Base-by-base conservation (phyloP, 2,329 filamentous ascomycete species). In the Sordariomycetes sp. region DNA sequence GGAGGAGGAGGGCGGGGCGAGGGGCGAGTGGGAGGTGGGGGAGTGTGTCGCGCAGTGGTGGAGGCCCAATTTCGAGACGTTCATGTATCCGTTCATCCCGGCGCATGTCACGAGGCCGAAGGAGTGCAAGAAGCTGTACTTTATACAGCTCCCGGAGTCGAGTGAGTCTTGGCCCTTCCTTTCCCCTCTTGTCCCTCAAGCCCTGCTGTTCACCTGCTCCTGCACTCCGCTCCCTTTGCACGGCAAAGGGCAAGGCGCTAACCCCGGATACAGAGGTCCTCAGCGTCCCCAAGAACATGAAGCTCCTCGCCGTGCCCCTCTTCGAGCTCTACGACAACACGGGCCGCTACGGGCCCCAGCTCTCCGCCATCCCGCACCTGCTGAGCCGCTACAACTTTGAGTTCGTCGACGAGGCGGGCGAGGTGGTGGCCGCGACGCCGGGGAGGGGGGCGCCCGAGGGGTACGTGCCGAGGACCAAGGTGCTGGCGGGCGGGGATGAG, bases 281-380 rank as follows among this genome's bases (percentile, higher is more conserved):
- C 51, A 95, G 89, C 66, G 94, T 99, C 10, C 94, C 94, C 0
- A 99, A 99, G 76, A 99, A 99, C 74, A 97, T 99, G 94, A 99
- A 99, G 70, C 84, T 99, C 25, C 85, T 99, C 48, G 94, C 94
- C 1, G 94, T 99, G 1, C 94, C 94, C 0, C 79, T 99, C 1
- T 97, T 97, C 72, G 94, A 99, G 74, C 83, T 99, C 45, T 99
- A 99, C 76, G 94, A 99, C 67, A 99, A 99, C 72, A 96, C 90
- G 0, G 87, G 86, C 13, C 80, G 94, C 59, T 99, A 99, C 68
- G 94, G 94, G 0, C 94, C 94, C 4, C 94, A 99, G 69, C 83
- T 99, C 17, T 95, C 91, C 1, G 94, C 94, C 1, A 97, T 99
- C 58, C 94, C 94, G 0, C 94, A 99, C 69, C 79, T 97, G 4